Percentiles rank a stretch among this genome's conserved stretches.
Evolutionary conservation across 2,329 filamentous ascomycete species (phyloP).

Genomic region (Orbilia javanica): DNA sequence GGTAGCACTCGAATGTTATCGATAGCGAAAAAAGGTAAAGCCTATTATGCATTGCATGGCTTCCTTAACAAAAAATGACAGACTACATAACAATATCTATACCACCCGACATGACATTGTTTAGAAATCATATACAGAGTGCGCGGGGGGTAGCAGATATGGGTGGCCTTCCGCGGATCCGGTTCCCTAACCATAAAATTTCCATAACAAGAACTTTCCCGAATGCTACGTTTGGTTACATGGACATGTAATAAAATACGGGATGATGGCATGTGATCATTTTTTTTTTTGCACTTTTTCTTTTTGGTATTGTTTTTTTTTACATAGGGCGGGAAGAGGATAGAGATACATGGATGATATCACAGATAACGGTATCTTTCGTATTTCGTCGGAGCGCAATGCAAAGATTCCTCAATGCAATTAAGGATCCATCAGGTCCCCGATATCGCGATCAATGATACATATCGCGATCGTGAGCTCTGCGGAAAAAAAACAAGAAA

Average conservation of each 20-base stretch:
- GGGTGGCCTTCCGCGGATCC: too few relatives aligned
- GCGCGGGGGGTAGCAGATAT: slow-evolving; percentile 1
- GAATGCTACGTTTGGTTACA: slow-evolving; percentile 18
- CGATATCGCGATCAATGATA: background rate
- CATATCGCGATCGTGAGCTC: slow-evolving; percentile 5
- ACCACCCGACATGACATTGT: background rate
- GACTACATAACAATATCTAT: background rate
- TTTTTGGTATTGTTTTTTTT: background rate
- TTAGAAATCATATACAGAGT: slow-evolving; percentile 16
- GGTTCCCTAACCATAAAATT: background rate
- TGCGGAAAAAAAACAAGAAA: background rate
- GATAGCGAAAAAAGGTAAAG: background rate
- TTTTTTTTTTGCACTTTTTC: too few relatives aligned
- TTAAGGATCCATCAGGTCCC: background rate
- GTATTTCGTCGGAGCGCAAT: background rate
- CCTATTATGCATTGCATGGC: background rate
- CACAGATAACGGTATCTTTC: slow-evolving; percentile 12
- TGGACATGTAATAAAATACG: too few relatives aligned
- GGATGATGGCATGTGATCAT: slow-evolving; percentile 5
- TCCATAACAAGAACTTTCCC: background rate
- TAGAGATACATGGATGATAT: background rate
- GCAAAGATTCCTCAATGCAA: background rate
- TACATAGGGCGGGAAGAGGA: background rate
- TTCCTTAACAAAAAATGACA: too few relatives aligned
- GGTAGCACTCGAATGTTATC: slow-evolving; percentile 15